These are phyloP conservation scores for Phytopythium sindhum DNA, from an alignment of 352 stramenopile species.

Conservation along the genomic window DNA sequence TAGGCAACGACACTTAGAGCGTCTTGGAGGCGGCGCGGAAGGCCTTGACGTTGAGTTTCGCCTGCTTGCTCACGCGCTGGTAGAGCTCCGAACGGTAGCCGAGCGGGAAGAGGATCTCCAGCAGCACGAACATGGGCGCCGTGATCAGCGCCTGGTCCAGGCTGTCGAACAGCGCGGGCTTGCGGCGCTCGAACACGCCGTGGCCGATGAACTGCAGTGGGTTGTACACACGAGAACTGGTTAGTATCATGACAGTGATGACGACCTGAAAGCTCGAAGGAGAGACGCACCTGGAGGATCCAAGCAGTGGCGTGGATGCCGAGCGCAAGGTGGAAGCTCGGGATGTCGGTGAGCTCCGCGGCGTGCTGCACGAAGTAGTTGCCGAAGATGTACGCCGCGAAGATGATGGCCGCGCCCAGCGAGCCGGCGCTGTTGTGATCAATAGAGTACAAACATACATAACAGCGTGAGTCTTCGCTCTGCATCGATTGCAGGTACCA, in stretches of 20 bases:
- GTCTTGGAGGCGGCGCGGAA: conserved; percentile 42
- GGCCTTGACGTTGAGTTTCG: conserved; percentile 50
- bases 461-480: not conserved
- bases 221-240: too few species aligned
- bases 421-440: conserved; percentile 32
- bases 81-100: conserved; percentile 75
- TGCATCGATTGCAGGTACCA: not conserved
- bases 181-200: conserved; percentile 79
- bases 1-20: conserved; percentile 14
- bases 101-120: conserved; percentile 74
- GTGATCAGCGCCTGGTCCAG: conserved; percentile 79
- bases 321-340: conserved; percentile 52
- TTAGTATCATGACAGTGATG: too few species aligned
- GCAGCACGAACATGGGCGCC: conserved; percentile 84
- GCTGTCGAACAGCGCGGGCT: conserved; percentile 82
- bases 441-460: not conserved
- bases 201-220: conserved; percentile 75
- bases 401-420: conserved; percentile 48
- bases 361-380: conserved; percentile 48
- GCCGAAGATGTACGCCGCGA: conserved; percentile 47
- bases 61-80: conserved; percentile 47
- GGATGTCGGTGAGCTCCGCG: conserved; percentile 29
- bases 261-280: not conserved
- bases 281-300: conserved; percentile 39
- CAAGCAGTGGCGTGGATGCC: conserved; percentile 57